These are phyloP conservation scores for Fusarium tupiense DNA, from an alignment of 2,329 filamentous ascomycete genomes.

Conservation along the genomic window DNA sequence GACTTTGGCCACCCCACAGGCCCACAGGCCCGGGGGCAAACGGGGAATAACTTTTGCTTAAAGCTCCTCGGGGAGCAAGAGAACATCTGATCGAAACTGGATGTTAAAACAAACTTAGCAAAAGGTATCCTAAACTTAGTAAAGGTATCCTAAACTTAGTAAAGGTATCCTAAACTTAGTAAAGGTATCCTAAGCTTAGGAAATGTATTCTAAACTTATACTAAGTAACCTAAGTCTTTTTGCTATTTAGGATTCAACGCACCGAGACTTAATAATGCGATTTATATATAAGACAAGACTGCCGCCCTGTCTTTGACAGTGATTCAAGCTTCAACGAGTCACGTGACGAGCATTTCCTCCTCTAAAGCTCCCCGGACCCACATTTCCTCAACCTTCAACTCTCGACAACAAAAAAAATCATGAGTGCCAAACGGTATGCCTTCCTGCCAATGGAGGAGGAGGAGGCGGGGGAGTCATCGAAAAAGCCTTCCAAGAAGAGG, in stretches of 20 bases:
- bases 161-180: too few relatives aligned
- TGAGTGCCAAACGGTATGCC: constrained; percentile 68
- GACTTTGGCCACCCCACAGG: neutral
- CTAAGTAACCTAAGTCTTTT: neutral
- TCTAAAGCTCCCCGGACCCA: neutral
- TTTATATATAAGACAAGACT: neutral
- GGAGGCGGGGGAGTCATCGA: constrained; percentile 71
- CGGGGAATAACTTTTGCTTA: neutral
- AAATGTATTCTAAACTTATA: neutral
- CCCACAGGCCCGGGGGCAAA: neutral
- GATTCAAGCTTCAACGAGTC: neutral
- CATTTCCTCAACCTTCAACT: neutral
- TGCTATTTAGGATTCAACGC: neutral
- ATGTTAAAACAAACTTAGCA: neutral
- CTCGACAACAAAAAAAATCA: constrained; percentile 30
- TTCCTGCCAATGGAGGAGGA: constrained; percentile 75
- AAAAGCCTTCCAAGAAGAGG: constrained; percentile 68
- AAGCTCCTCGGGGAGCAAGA: too few relatives aligned
- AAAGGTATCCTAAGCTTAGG: too few relatives aligned
- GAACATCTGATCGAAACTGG: too few relatives aligned
- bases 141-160: too few relatives aligned
- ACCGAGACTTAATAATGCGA: neutral
- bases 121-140: neutral
- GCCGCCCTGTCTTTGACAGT: too few relatives aligned
- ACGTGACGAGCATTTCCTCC: neutral